Conservation (phyloP, 768 basidiomycete species). For the Polyporus arcularius region DNA sequence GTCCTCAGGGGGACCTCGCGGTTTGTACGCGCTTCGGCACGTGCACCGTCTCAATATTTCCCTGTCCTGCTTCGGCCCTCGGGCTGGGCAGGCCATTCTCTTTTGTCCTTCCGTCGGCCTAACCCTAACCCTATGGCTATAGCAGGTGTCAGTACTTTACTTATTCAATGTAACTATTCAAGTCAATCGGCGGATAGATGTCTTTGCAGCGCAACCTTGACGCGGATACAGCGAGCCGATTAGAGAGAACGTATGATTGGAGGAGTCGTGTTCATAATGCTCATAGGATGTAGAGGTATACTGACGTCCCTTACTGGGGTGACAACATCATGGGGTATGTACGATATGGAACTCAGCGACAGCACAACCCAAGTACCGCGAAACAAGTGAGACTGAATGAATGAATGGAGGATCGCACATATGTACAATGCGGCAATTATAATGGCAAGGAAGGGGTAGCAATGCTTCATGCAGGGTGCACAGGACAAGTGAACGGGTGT, state of each 20-base stretch:
- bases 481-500: background rate
- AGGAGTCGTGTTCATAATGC: background rate
- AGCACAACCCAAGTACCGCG: background rate
- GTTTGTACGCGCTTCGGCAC: conserved; percentile 50
- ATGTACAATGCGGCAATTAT: conserved; percentile 16
- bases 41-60: conserved; percentile 50
- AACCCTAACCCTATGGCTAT: conserved; percentile 31
- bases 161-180: no score
- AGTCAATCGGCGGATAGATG: background rate
- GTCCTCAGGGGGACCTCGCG: conserved; percentile 47
- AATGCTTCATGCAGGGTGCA: conserved; percentile 7
- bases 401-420: conserved; percentile 6
- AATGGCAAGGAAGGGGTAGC: conserved; percentile 15
- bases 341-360: background rate
- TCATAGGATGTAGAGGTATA: background rate
- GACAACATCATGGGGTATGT: background rate
- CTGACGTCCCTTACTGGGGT: background rate
- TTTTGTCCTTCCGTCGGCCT: conserved; percentile 27
- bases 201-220: no score
- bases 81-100: conserved; percentile 50
- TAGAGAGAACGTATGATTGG: no score
- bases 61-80: conserved; percentile 51
- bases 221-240: no score
- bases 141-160: no score
- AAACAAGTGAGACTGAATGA: background rate